phyloP scores from a whole-genome alignment of 2,329 filamentous ascomycete genomes.

The Cephalotrichum gorgonifer region DNA sequence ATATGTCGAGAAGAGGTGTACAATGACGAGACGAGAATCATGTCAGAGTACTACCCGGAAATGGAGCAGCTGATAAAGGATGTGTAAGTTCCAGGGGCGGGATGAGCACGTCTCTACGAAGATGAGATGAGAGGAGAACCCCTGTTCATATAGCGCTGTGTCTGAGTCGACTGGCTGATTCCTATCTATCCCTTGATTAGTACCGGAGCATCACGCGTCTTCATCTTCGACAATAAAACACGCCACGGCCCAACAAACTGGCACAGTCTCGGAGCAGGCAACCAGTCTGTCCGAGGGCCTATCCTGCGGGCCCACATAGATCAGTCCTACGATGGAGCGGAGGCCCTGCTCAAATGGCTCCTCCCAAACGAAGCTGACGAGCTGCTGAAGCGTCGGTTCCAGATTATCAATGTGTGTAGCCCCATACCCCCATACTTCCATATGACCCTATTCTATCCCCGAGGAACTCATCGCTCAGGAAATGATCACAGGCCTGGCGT shows the following conservation, averaged over 20 bases:
- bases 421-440: background rate
- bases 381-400: slow-evolving; percentile 26
- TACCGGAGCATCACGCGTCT: slow-evolving; percentile 47
- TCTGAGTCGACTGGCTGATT: no score
- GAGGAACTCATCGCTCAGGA: background rate
- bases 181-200: slow-evolving; percentile 19
- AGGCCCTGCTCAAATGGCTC: slow-evolving; percentile 22
- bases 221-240: slow-evolving; percentile 67
- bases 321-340: slow-evolving; percentile 32
- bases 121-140: no score
- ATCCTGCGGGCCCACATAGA: slow-evolving; percentile 35
- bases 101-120: background rate
- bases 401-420: slow-evolving; percentile 40
- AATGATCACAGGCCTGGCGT: slow-evolving; percentile 21
- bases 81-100: slow-evolving; percentile 12
- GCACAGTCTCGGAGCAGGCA: slow-evolving; percentile 57
- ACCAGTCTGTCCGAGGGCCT: slow-evolving; percentile 40
- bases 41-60: slow-evolving; percentile 60
- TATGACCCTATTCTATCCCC: background rate
- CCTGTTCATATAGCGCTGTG: background rate
- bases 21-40: slow-evolving; percentile 47
- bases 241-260: slow-evolving; percentile 42
- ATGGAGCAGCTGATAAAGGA: slow-evolving; percentile 55
- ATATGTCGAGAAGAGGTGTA: slow-evolving; percentile 18
- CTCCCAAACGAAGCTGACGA: slow-evolving; percentile 32